Percentiles rank a stretch among this genome's conserved stretches.
These are phyloP conservation scores for Lactuca saligna DNA, from an alignment of 129 eudicot genomes.

Conservation along the genomic window DNA sequence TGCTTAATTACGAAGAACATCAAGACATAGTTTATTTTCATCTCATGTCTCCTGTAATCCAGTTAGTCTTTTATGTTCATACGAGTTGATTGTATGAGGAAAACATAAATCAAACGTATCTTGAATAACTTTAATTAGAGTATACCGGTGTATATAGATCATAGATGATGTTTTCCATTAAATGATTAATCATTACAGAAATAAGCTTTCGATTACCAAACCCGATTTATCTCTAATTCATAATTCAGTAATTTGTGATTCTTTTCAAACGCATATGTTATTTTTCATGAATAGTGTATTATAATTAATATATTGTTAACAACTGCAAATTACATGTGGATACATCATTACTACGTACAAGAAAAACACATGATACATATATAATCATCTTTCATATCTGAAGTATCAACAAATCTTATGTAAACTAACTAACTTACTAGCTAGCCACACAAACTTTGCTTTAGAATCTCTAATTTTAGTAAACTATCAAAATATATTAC, in stretches of 20 bases:
- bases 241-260: background rate
- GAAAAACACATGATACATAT: background rate
- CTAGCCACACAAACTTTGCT: background rate
- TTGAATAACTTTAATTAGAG: background rate
- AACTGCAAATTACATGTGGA: background rate
- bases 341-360: background rate
- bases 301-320: background rate
- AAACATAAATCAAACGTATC: constrained; percentile 10
- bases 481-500: too few relatives aligned
- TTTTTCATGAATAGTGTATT: background rate
- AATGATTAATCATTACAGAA: constrained; percentile 11
- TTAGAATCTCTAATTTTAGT: background rate
- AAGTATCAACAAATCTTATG: background rate
- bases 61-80: too few relatives aligned
- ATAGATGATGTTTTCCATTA: background rate
- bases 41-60: too few relatives aligned
- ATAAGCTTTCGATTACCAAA: constrained; percentile 15
- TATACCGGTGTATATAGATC: background rate
- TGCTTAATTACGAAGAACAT: too few relatives aligned
- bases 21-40: too few relatives aligned
- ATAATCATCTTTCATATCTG: background rate
- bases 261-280: background rate
- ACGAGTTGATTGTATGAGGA: background rate
- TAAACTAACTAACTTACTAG: background rate
- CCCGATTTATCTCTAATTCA: background rate